Evolutionary conservation across 257 asterid species (phyloP).

Genomic region (Nicotiana attenuata): DNA sequence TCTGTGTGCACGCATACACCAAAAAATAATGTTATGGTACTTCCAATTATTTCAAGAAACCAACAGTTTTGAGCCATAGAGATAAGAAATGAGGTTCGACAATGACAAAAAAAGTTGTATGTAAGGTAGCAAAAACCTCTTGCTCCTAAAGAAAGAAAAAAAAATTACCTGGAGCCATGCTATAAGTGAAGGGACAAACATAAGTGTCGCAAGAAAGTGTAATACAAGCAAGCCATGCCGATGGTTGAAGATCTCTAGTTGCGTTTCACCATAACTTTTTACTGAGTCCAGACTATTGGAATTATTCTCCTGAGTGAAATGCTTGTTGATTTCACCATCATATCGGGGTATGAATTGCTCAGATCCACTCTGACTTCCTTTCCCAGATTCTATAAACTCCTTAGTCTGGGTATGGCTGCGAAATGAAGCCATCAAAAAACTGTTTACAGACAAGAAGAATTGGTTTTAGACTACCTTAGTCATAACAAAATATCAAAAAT

Average conservation of each 20-base stretch:
- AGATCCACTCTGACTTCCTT: constrained; percentile 22
- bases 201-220: constrained; percentile 69
- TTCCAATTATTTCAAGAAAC: neutral
- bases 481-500: neutral
- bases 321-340: constrained; percentile 35
- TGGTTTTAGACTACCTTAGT: constrained; percentile 18
- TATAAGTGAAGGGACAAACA: constrained; percentile 81
- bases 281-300: constrained; percentile 52
- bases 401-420: constrained; percentile 61
- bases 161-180: constrained; percentile 93
- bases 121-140: neutral
- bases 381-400: constrained; percentile 42
- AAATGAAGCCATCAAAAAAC: constrained; percentile 78
- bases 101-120: neutral
- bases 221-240: constrained; percentile 77
- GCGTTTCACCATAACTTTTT: constrained; percentile 69
- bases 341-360: constrained; percentile 32
- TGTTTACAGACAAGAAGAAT: constrained; percentile 47
- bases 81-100: neutral
- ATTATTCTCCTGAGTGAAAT: constrained; percentile 27
- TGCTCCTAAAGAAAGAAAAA: neutral
- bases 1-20: constrained; percentile 46
- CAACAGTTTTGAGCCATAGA: neutral
- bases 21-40: neutral
- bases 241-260: constrained; percentile 83